Evolutionary conservation across 2,329 filamentous ascomycete genomes (phyloP).

Genomic region (Cladosporium sp.): DNA sequence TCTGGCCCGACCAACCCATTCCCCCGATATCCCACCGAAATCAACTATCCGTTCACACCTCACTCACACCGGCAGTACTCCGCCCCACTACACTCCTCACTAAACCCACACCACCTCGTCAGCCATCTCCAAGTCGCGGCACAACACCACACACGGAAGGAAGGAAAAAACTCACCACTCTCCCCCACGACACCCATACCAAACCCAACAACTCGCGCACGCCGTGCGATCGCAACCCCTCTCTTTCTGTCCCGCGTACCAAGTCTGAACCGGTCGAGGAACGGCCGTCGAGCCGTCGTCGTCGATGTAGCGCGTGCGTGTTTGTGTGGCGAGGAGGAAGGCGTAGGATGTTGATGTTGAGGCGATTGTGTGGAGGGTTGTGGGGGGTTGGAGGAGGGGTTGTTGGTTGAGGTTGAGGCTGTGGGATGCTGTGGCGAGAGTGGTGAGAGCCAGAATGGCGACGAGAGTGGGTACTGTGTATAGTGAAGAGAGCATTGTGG

Average conservation of each 20-base stretch:
- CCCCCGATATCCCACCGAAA: no score
- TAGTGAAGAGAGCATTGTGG: not conserved
- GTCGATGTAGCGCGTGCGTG: not conserved
- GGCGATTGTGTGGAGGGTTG: not conserved
- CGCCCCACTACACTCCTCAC: not conserved
- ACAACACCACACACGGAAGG: not conserved
- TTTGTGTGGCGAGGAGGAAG: not conserved
- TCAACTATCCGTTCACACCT: no score
- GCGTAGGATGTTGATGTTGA: not conserved
- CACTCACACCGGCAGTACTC: conserved; percentile 2
- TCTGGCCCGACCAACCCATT: no score
- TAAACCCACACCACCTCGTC: not conserved
- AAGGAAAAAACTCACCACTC: not conserved
- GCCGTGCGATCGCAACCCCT: not conserved
- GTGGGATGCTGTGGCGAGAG: not conserved
- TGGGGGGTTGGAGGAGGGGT: not conserved
- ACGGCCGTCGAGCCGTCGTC: not conserved
- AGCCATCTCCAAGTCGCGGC: not conserved
- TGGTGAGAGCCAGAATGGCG: no score
- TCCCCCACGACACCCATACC: not conserved
- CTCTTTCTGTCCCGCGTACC: not conserved
- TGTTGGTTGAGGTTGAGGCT: not conserved
- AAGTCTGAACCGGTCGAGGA: conserved; percentile 1
- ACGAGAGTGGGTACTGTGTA: no score
- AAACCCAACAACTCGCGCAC: not conserved